A percentile compares a stretch with the other conserved stretches of the same genome.
These are phyloP conservation scores for Gloeopeniophorella convolvens DNA, from an alignment of 768 basidiomycete genomes.

Conservation along the genomic window DNA sequence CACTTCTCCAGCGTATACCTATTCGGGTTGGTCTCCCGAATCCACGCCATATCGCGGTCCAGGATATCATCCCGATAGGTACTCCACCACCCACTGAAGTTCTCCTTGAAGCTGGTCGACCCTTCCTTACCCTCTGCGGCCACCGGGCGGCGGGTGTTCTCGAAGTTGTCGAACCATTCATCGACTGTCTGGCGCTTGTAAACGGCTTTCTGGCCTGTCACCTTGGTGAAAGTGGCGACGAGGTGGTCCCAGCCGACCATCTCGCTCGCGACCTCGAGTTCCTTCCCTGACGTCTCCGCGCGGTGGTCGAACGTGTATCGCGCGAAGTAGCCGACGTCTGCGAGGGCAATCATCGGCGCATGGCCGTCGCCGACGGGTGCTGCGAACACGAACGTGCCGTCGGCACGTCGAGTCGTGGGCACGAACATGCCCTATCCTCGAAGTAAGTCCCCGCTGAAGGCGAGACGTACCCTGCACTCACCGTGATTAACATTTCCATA, in stretches of 20 bases:
- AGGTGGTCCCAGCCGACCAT: conserved; percentile 22
- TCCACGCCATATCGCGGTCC: conserved; percentile 42
- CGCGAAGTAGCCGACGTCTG: no score
- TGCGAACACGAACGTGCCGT: conserved; percentile 27
- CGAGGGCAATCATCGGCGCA: no score
- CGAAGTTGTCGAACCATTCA: conserved; percentile 21
- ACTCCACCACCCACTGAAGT: conserved; percentile 38
- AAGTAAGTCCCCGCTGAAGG: no score
- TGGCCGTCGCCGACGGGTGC: no score
- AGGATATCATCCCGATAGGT: conserved; percentile 36
- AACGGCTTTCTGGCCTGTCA: conserved; percentile 23
- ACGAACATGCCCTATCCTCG: conserved; percentile 20
- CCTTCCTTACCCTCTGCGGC: conserved; percentile 20
- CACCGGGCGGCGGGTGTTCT: conserved; percentile 19
- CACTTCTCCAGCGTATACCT: conserved; percentile 26
- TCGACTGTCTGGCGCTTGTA: conserved; percentile 18
- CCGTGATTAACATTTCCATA: conserved; percentile 35
- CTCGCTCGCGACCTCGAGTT: conserved; percentile 25
- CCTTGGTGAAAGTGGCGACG: conserved; percentile 23
- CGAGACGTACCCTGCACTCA: conserved; percentile 19
- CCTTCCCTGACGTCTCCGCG: conserved; percentile 19
- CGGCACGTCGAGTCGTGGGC: conserved; percentile 20
- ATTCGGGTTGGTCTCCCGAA: conserved; percentile 33
- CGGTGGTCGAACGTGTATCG: conserved; percentile 29
- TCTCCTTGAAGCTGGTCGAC: conserved; percentile 26